These are phyloP conservation scores for Schizochytrium sp. DNA, from an alignment of 108 stramenopile species.

Conservation along the genomic window DNA sequence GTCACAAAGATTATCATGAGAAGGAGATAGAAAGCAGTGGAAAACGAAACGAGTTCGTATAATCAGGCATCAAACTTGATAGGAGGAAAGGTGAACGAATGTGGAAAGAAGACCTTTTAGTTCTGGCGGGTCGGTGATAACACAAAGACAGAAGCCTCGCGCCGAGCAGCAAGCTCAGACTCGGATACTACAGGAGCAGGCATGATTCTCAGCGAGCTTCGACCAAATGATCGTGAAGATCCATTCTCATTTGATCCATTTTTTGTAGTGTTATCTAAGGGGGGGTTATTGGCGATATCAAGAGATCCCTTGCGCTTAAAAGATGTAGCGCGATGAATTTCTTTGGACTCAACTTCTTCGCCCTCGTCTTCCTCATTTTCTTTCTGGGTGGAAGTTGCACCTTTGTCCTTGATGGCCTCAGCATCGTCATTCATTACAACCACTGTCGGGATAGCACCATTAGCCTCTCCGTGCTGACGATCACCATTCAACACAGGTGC, in stretches of 20 bases:
- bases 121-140: not conserved
- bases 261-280: not conserved
- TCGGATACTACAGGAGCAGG: not conserved
- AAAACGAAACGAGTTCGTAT: too few species aligned
- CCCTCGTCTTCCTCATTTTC: slow-evolving; percentile 27
- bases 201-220: not conserved
- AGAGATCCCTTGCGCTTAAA: not conserved
- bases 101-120: too few species aligned
- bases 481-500: not conserved
- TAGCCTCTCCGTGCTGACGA: not conserved
- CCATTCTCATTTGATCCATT: not conserved
- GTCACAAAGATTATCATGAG: too few species aligned
- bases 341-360: not conserved
- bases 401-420: not conserved
- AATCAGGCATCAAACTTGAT: too few species aligned
- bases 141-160: slow-evolving; percentile 17
- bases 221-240: not conserved
- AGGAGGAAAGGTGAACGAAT: too few species aligned
- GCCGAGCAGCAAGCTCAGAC: not conserved
- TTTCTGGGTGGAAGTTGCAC: not conserved
- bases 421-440: not conserved
- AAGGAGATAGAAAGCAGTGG: too few species aligned
- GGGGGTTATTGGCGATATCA: not conserved
- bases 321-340: not conserved
- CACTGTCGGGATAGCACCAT: not conserved